Percentiles rank a stretch among this genome's conserved stretches.
phyloP scores from a whole-genome alignment of 140 eudicot genomes.

The Eryngium alpinum region DNA sequence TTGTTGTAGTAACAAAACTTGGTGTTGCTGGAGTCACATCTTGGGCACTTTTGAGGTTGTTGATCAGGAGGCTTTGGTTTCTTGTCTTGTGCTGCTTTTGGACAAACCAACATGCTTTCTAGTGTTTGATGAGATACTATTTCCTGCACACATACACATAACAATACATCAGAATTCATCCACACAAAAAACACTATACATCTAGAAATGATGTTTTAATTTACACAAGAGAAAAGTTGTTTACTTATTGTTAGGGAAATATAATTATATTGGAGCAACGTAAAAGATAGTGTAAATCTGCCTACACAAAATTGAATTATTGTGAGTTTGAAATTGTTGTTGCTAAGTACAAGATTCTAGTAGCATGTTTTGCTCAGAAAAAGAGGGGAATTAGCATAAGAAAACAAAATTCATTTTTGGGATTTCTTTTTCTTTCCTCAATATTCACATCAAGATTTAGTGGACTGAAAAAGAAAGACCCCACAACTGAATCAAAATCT shows the following conservation, averaged over 20 bases:
- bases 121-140: constrained; percentile 57
- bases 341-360: background rate
- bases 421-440: background rate
- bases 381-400: background rate
- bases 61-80: constrained; percentile 64
- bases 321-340: background rate
- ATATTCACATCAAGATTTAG: background rate
- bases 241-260: too few relatives aligned
- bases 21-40: constrained; percentile 88
- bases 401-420: background rate
- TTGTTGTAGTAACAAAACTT: constrained; percentile 94
- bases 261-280: background rate
- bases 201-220: background rate
- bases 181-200: background rate
- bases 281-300: background rate
- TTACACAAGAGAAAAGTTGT: background rate
- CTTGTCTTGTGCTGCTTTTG: constrained; percentile 51
- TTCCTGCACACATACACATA: constrained; percentile 33
- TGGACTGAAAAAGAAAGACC: background rate
- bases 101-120: constrained; percentile 79
- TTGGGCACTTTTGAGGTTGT: constrained; percentile 68
- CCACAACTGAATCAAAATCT: background rate
- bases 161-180: background rate
- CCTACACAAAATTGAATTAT: background rate
- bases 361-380: background rate